Evolutionary conservation across 106 monocot species (phyloP), one percentile per base, ranked within the genome.

Genomic region (Dendrobium officinale): DNA sequence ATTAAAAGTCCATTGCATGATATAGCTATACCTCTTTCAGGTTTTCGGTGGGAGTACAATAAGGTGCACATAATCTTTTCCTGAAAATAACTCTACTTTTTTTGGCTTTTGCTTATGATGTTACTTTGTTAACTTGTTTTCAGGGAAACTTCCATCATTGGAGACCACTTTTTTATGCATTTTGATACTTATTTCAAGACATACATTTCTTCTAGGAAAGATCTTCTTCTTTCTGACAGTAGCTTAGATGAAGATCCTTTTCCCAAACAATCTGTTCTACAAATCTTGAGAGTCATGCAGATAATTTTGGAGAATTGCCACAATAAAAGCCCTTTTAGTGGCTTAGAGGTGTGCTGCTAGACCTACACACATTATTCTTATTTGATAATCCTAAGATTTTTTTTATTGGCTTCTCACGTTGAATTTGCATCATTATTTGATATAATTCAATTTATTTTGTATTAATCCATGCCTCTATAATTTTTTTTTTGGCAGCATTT

Each of bases 101-200:
- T 17, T 43, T 31, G 70, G 15, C 33, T 37, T 9, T 9, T 2
- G 40, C 74, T 42, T 44, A 74, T 74, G n/a, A 6, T 37, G 13
- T 24, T 70, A 29, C 15, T 33, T 61, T 70, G 37, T 70, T 70
- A 20, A 76, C 77, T 79, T 83, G 49, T 58, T 87, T 86, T 79
- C 82, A 99, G 99, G 99, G 99, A 76, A 99, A 99, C 80, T 99
- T 95, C 78, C 93, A 99, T 83, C 93, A 99, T 67, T 99, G 99
- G 99, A 90, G 91, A 85, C 93, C 99, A 41, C 82, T 99, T 59
- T 99, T n/a, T 99, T 84, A 79, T 95, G 73, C 99, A 99, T 88
- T 99, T 99, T 87, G 95, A 99, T 44, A 90, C 93, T 64, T 99
- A 93, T 66, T 99, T 99, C 85, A 95, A 93, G 89, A 91, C 93